These are phyloP conservation scores for Keqinozyma sinolaborantium DNA, from an alignment of 1,139 yeast species.

Conservation along the genomic window DNA sequence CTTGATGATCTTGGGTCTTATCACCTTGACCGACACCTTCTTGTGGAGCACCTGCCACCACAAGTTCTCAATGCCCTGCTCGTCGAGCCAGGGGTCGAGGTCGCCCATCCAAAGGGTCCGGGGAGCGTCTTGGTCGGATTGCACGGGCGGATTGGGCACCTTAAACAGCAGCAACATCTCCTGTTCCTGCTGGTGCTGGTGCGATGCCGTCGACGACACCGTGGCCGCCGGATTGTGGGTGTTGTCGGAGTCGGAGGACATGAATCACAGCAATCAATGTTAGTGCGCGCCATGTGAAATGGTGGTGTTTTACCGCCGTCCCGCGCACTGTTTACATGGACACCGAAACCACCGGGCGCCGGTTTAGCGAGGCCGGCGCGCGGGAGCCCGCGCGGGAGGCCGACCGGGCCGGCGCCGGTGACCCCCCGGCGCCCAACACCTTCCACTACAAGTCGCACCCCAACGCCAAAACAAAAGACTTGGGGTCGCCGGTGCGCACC, in stretches of 20 bases:
- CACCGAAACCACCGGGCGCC: no score
- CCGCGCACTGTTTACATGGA: constrained; percentile 1
- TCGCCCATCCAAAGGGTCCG: constrained; percentile 79
- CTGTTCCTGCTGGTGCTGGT: constrained; percentile 45
- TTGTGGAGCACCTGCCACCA: constrained; percentile 52
- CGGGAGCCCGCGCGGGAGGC: not conserved
- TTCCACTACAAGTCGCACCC: constrained; percentile 46
- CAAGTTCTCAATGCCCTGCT: constrained; percentile 50
- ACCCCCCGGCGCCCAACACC: constrained; percentile 39
- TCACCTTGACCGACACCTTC: constrained; percentile 48
- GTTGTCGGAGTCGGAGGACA: constrained; percentile 10
- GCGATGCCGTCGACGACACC: constrained; percentile 26
- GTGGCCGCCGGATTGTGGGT: constrained; percentile 13
- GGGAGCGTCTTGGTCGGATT: constrained; percentile 43
- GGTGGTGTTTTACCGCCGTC: not conserved
- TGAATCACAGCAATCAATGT: constrained; percentile 2
- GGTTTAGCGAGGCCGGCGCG: constrained; percentile 7
- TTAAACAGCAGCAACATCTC: constrained; percentile 38
- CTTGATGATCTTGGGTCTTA: constrained; percentile 39
- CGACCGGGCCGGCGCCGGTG: not conserved
- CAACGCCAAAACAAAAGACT: constrained; percentile 39
- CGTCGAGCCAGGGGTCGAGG: constrained; percentile 71
- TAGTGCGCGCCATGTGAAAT: no score
- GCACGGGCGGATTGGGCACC: constrained; percentile 42
- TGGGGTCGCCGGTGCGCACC: constrained; percentile 13